phyloP scores from a whole-genome alignment of 2,329 filamentous ascomycete species.

The Didymella segeticola region DNA sequence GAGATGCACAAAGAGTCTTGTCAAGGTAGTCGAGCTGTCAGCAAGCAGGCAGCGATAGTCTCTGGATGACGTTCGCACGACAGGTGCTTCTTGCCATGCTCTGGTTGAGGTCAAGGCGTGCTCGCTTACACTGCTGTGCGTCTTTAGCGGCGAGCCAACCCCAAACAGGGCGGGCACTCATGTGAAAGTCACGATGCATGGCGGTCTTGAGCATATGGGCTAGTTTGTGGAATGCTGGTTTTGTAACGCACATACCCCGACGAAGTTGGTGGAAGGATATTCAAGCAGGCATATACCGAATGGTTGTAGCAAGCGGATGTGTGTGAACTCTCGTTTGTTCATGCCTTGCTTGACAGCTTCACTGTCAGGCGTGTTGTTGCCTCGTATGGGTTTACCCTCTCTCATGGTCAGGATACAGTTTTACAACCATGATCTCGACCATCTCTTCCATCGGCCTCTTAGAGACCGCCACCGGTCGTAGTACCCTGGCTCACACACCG shows the following conservation, averaged over 20 bases:
- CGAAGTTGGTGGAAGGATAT: background rate
- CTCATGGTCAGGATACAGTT: background rate
- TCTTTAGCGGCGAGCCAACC: constrained; percentile 21
- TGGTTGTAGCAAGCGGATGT: background rate
- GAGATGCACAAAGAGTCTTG: constrained; percentile 8
- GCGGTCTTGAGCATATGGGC: background rate
- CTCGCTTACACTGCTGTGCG: constrained; percentile 26
- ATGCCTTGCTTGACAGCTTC: background rate
- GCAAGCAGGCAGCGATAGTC: constrained; percentile 34
- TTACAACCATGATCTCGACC: background rate
- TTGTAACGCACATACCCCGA: background rate
- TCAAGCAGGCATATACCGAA: background rate
- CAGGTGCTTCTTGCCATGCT: constrained; percentile 32
- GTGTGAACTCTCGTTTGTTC: background rate
- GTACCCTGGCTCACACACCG: background rate
- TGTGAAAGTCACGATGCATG: constrained; percentile 14
- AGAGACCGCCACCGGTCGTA: background rate
- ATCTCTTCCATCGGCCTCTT: background rate
- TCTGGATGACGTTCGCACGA: constrained; percentile 46
- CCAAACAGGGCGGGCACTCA: constrained; percentile 12
- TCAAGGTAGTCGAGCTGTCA: constrained; percentile 18
- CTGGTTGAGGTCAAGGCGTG: constrained; percentile 29
- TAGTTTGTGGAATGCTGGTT: no score
- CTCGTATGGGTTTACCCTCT: background rate
- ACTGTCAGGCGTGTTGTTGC: background rate